Base-by-base conservation (phyloP, 441 rosid species). In the Croton laevigatus region DNA sequence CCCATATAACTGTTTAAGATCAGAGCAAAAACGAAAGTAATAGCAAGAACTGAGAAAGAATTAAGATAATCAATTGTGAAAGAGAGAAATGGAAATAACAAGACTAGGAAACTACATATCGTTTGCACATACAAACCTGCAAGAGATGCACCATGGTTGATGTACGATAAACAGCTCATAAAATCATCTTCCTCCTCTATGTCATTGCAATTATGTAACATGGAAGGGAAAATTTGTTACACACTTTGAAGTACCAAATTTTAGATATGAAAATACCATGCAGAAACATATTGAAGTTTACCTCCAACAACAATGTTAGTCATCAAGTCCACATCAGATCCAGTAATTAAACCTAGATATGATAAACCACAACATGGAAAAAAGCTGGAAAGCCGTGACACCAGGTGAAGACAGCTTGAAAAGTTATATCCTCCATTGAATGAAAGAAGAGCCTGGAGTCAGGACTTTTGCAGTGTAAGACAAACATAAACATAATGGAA, bases 131-230 rank as follows among this genome's bases (percentile, higher is more conserved):
- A 78, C 79, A 63, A 61, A 88, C 96, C 87, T 83, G 93, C 79
- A 79, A 92, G 89, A 59, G 87, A 77, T 67, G 94, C 98, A 66
- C 98, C 98, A 66, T 80, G 89, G 64, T 80, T 84, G 79, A 86
- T 75, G 75, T 82, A 80, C 73, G 85, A 79, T 68, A 80, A 81
- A 62, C 73, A 75, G 62, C 59, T 81, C 80, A 71, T 45, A 59
- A 40, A 76, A 72, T 84, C 80, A 69, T 87, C 85, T 66, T 84
- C 88, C 65, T 84, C 84, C 8, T 85, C 97, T 86, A 81, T 65
- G 62, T 67, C 72, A 52, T 65, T 68, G 66, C 40, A 68, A 63
- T 67, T 27, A 53, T 60, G 46, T 62, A 78, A 62, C 71, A 53
- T 54, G 8, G 20, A 19, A 27, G 16, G 32, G 34, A 62, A 54